Conservation (phyloP, 768 basidiomycete genomes). For the Termitomyces sp. region DNA sequence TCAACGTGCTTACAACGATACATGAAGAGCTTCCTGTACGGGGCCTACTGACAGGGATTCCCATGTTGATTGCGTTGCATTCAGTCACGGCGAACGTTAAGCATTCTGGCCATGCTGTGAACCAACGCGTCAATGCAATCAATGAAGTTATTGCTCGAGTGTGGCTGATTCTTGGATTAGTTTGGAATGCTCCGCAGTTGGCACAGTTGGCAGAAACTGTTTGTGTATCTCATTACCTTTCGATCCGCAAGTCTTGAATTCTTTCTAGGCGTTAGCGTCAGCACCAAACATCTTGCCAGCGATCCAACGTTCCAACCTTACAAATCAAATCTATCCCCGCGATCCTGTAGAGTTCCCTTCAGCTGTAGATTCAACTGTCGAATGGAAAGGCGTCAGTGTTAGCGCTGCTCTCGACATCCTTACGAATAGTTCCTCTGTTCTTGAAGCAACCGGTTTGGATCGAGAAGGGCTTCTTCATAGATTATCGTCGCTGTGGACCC, state of each 20-base stretch:
- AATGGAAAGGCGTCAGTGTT: slow-evolving; percentile 47
- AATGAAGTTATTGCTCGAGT: slow-evolving; percentile 60
- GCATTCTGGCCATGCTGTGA: slow-evolving; percentile 33
- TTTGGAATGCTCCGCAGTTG: slow-evolving; percentile 66
- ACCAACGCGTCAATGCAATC: slow-evolving; percentile 49
- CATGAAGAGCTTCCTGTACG: slow-evolving; percentile 74
- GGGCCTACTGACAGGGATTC: slow-evolving; percentile 72
- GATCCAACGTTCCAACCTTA: slow-evolving; percentile 31
- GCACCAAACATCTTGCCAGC: slow-evolving; percentile 35
- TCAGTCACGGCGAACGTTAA: slow-evolving; percentile 44
- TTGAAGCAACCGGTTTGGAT: slow-evolving; percentile 64
- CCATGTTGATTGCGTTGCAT: slow-evolving; percentile 83
- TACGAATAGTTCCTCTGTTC: slow-evolving; percentile 48
- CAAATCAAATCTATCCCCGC: slow-evolving; percentile 42
- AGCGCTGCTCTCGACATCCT: slow-evolving; percentile 57
- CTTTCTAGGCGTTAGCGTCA: slow-evolving; percentile 42
- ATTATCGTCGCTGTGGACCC: slow-evolving; percentile 64
- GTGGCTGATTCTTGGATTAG: slow-evolving; percentile 67
- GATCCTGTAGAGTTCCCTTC: slow-evolving; percentile 40
- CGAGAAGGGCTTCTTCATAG: slow-evolving; percentile 49
- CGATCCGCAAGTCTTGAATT: slow-evolving; percentile 7
- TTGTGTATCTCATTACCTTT: slow-evolving; percentile 16
- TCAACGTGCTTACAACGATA: slow-evolving; percentile 62
- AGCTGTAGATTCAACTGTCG: slow-evolving; percentile 19
- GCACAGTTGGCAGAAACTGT: slow-evolving; percentile 56